Evolutionary conservation across 129 eudicot species (phyloP).

Genomic region (Centaurea solstitialis): DNA sequence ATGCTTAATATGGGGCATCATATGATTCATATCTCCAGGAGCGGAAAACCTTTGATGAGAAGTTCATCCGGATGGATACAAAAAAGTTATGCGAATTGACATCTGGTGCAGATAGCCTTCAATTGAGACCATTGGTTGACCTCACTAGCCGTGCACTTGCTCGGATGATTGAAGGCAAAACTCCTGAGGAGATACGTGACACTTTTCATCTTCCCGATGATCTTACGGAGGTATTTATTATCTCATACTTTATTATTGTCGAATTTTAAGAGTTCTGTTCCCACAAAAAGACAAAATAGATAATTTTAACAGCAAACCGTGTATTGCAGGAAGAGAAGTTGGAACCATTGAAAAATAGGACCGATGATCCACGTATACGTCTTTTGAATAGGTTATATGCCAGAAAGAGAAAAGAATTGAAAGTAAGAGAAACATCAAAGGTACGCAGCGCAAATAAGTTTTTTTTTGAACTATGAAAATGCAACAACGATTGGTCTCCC

Average conservation of each 20-base stretch:
- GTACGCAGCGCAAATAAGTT: constrained; percentile 27
- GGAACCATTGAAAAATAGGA: constrained; percentile 69
- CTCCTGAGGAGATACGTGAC: constrained; percentile 90
- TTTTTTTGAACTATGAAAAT: background rate
- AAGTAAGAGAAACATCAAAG: constrained; percentile 57
- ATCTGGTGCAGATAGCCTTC: constrained; percentile 93
- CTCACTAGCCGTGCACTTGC: constrained; percentile 95
- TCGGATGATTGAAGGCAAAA: constrained; percentile 87
- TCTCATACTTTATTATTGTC: background rate
- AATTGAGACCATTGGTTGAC: constrained; percentile 85
- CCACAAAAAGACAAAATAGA: background rate
- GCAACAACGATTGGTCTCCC: background rate
- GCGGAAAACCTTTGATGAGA: constrained; percentile 79
- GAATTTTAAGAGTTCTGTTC: background rate
- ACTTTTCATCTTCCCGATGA: constrained; percentile 90
- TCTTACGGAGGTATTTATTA: constrained; percentile 73
- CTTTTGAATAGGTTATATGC: constrained; percentile 79
- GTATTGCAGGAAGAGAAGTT: constrained; percentile 71
- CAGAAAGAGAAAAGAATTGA: constrained; percentile 70
- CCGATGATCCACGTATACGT: constrained; percentile 79
- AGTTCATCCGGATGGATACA: constrained; percentile 71
- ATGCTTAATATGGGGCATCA: background rate
- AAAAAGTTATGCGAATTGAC: constrained; percentile 74
- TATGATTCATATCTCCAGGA: constrained; percentile 43
- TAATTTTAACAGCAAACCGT: background rate